Base-by-base conservation (phyloP, 805 yeast species). In the Monosporozyma siamensis region DNA sequence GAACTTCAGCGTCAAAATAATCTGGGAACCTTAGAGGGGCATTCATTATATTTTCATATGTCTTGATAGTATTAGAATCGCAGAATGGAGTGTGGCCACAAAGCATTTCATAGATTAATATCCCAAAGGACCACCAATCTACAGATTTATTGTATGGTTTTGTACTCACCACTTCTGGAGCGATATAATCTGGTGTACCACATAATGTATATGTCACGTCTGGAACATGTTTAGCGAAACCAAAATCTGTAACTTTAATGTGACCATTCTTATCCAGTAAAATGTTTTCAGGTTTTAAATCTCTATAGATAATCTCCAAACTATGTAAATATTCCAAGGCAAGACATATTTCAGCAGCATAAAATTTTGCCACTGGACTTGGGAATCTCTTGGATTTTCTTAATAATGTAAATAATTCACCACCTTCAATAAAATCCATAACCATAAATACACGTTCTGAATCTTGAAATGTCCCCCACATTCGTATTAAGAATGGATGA, bases 401-500 rank as follows among this genome's bases (percentile, higher is more conserved):
- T 52, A 89, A 70, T 49, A 89, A 67, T 2, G 90, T 78, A 57
- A 89, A 89, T 41, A 89, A 71, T 67, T 89, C 97, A 43, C 97
- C 97, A 51, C 97, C 97, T 68, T 89, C 97, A 48, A 88, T 81
- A 63, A 86, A 89, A 62, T 89, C 97, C 97, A 89, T 89, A 35
- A 89, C 87, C 92, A 89, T 86, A 60, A 88, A 89, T 44, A 89
- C 70, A 49, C 83, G 82, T 51, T 72, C 74, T 36, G 84, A 69
- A 66, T 89, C 97, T 65, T 89, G 97, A 65, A 83, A 89, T 0
- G 97, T 89, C 18, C 97, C 97, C 97, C 97, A 89, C 83, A 89
- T 81, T 55, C 95, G 75, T 46, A 87, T 83, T 43, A 89, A 72
- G 56, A 89, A 89, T 12, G 97, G 96, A 58, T 88, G 95, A 52